A percentile compares a stretch with the other conserved stretches of the same genome.
Conservation (phyloP, 371 early-diverging fungal genomes). For the Blakeslea trispora region DNA sequence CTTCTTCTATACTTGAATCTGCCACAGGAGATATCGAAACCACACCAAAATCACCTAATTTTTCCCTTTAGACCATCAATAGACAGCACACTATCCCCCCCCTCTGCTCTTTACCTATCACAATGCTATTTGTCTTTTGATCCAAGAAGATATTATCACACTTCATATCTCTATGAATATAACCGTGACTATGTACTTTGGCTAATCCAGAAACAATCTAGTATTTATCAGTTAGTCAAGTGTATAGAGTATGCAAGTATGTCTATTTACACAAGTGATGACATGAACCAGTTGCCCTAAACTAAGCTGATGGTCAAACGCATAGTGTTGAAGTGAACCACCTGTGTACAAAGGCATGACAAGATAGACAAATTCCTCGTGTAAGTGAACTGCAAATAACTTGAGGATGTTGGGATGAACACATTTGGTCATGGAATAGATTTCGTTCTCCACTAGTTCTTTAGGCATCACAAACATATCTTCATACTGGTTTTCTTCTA, state of each 20-base stretch:
- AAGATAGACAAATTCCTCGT: conserved; percentile 52
- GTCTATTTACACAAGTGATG: conserved; percentile 36
- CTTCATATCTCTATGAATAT: conserved; percentile 56
- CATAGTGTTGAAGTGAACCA: conserved; percentile 53
- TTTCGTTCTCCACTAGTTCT: conserved; percentile 55
- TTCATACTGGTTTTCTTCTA: conserved; percentile 44
- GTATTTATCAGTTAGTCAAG: conserved; percentile 7
- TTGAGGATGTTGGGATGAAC: conserved; percentile 47
- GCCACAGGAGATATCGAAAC: conserved; percentile 52
- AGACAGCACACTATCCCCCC: too few relatives aligned
- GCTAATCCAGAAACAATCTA: conserved; percentile 51
- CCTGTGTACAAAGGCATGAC: conserved; percentile 54
- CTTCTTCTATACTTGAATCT: conserved; percentile 52
- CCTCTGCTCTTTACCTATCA: conserved; percentile 49
- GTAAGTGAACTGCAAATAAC: conserved; percentile 43
- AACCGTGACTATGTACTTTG: conserved; percentile 49
- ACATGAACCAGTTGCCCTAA: conserved; percentile 51
- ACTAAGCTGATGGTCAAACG: conserved; percentile 48
- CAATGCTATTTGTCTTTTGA: conserved; percentile 38
- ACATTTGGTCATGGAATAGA: conserved; percentile 55
- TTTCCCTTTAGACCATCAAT: too few relatives aligned
- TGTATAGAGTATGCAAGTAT: not conserved
- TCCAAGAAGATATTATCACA: conserved; percentile 54
- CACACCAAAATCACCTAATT: conserved; percentile 52
- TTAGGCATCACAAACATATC: conserved; percentile 56